Percentiles rank a stretch among this genome's conserved stretches.
phyloP scores from a whole-genome alignment of 768 basidiomycete genomes.

The Jaapia argillacea region DNA sequence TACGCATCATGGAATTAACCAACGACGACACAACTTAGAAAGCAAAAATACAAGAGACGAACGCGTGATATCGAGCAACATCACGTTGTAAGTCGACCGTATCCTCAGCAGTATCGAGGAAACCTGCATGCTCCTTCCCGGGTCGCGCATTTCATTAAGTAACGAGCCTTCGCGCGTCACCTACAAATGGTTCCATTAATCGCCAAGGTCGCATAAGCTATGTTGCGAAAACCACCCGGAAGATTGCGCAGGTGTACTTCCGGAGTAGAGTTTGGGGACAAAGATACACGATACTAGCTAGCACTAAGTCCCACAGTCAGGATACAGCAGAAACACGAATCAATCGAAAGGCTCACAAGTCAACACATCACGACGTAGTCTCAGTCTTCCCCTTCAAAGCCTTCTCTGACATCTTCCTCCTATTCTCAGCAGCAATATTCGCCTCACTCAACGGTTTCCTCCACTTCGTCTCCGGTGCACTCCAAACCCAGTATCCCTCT shows the following conservation, averaged over 20 bases:
- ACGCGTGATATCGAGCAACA: conserved; percentile 52
- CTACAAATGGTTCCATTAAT: conserved; percentile 15
- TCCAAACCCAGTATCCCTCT: not conserved
- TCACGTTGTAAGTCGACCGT: conserved; percentile 36
- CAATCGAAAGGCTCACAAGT: conserved; percentile 78
- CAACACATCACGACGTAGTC: conserved; percentile 70
- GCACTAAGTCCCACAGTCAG: not conserved
- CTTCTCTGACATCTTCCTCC: conserved; percentile 86
- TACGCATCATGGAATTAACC: not conserved
- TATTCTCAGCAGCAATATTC: not conserved
- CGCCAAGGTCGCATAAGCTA: not conserved
- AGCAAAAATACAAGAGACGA: conserved; percentile 10
- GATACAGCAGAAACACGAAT: conserved; percentile 48
- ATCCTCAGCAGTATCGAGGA: conserved; percentile 28
- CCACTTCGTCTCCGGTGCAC: not conserved
- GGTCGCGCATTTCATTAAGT: conserved; percentile 37
- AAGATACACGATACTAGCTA: not conserved
- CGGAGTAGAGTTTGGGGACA: not conserved
- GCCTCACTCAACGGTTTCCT: not conserved
- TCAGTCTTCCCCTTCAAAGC: conserved; percentile 96
- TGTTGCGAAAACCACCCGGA: not conserved
- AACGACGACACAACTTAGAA: not conserved
- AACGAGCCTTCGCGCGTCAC: conserved; percentile 50
- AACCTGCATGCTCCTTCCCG: conserved; percentile 37
- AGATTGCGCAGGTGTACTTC: not conserved